phyloP scores from a whole-genome alignment of 768 basidiomycete species.

The Tricholoma flavovirens region DNA sequence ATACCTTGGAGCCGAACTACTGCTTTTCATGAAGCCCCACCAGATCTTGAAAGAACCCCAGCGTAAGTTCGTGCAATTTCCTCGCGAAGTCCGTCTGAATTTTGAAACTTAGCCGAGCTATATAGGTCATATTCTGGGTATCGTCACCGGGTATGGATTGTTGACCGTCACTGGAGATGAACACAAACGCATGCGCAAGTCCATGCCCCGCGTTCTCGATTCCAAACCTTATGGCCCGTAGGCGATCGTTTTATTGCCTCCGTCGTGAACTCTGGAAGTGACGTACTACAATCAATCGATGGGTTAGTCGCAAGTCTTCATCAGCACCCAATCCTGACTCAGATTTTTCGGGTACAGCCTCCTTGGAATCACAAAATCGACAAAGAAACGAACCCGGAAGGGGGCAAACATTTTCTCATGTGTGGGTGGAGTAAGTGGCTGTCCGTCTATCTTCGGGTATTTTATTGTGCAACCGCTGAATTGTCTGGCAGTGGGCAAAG shows the following conservation, averaged over 20 bases:
- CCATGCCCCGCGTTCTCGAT: conserved; percentile 48
- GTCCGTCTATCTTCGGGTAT: no score
- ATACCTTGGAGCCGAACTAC: no score
- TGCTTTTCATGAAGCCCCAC: no score
- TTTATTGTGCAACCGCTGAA: no score
- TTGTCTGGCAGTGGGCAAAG: conserved; percentile 48
- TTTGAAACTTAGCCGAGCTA: conserved; percentile 33
- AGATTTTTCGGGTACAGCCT: conserved; percentile 16
- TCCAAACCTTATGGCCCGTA: conserved; percentile 33
- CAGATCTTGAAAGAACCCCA: no score
- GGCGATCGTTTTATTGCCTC: conserved; percentile 5
- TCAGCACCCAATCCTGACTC: no score
- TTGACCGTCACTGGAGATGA: conserved; percentile 44
- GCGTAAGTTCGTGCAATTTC: no score
- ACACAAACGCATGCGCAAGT: conserved; percentile 44
- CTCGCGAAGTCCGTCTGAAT: no score
- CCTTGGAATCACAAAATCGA: conserved; percentile 30
- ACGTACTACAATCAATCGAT: conserved; percentile 44
- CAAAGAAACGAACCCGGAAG: conserved; percentile 13
- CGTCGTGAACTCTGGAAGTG: conserved; percentile 24
- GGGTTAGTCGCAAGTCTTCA: conserved; percentile 27
- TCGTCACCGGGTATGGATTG: conserved; percentile 40
- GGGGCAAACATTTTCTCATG: conserved; percentile 28
- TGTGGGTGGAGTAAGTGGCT: conserved; percentile 52
- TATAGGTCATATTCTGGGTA: conserved; percentile 35